These are phyloP conservation scores for Nemania sp. DNA, from an alignment of 2,329 filamentous ascomycete genomes.

Conservation along the genomic window DNA sequence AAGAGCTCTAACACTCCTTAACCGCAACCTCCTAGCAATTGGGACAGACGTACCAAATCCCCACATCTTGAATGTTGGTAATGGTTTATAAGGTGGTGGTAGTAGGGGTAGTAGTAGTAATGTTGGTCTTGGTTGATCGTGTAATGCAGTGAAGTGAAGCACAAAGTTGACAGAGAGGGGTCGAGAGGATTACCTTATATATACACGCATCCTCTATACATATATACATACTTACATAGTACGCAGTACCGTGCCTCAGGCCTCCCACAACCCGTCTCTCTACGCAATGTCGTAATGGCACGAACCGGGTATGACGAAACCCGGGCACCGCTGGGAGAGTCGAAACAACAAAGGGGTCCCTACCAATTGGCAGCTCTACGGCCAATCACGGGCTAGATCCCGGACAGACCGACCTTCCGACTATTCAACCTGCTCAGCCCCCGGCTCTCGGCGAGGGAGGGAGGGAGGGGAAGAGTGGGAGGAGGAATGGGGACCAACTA, in stretches of 20 bases:
- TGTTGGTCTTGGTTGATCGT: neutral
- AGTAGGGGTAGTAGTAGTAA: neutral
- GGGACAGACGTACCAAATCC: slow-evolving; percentile 48
- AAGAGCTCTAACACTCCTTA: neutral
- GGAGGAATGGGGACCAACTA: neutral
- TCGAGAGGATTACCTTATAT: slow-evolving; percentile 16
- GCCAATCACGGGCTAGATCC: slow-evolving; percentile 1
- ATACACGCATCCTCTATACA: neutral
- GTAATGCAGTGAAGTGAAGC: neutral
- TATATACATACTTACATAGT: no score
- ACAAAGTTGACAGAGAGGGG: slow-evolving; percentile 17
- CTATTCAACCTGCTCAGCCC: neutral
- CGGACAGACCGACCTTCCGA: neutral
- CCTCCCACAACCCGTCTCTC: neutral
- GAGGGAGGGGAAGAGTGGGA: neutral
- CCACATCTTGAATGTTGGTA: slow-evolving; percentile 46
- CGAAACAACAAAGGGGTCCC: slow-evolving; percentile 7
- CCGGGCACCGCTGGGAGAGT: neutral
- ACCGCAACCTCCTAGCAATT: no score
- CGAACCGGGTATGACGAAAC: slow-evolving; percentile 20
- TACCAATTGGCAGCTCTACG: no score
- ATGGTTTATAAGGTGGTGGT: slow-evolving; percentile 1
- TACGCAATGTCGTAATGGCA: neutral
- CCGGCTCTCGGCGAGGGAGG: neutral
- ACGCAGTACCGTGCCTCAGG: neutral